A percentile compares a stretch with the other conserved stretches of the same genome.
Evolutionary conservation across 208 protist genomes (phyloP).

Genomic region (Polymyxa betae): DNA sequence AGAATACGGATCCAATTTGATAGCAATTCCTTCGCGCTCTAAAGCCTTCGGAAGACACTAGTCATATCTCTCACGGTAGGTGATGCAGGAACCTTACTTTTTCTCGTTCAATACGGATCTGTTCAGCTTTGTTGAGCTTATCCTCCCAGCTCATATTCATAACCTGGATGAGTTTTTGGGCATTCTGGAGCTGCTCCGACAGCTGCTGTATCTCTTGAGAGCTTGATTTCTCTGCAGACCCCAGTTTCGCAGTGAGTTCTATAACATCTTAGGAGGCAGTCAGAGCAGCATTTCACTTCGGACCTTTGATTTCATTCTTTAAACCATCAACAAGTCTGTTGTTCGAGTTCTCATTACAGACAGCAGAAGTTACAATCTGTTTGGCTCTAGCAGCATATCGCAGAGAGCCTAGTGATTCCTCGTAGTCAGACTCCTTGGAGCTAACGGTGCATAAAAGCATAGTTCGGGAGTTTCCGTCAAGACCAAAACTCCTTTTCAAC

Average conservation of each 20-base stretch:
- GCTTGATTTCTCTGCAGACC: not conserved
- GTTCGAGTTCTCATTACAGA: slow-evolving; percentile 39
- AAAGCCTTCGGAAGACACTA: not conserved
- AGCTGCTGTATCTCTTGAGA: not conserved
- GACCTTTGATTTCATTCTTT: slow-evolving; percentile 37
- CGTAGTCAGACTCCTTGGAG: slow-evolving; percentile 64
- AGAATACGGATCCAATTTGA: not conserved
- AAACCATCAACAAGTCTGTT: not conserved
- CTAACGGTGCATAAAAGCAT: slow-evolving; percentile 67
- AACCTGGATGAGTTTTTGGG: slow-evolving; percentile 1
- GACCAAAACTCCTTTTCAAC: slow-evolving; percentile 55
- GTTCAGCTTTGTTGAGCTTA: not conserved
- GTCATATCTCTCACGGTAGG: not conserved
- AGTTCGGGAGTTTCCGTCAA: slow-evolving; percentile 53
- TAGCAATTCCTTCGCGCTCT: not conserved
- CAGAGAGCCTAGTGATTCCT: slow-evolving; percentile 66
- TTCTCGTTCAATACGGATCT: not conserved
- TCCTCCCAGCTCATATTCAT: slow-evolving; percentile 28
- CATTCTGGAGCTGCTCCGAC: not conserved
- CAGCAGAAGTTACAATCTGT: slow-evolving; percentile 17
- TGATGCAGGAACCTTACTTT: not conserved
- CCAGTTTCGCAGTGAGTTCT: not conserved
- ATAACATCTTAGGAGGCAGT: not conserved
- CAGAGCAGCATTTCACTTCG: not conserved
- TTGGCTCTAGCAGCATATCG: slow-evolving; percentile 61